Evolutionary conservation across 2,329 filamentous ascomycete genomes (phyloP), one percentile per base, ranked within the genome.

Genomic region (Aspergillus sp.): DNA sequence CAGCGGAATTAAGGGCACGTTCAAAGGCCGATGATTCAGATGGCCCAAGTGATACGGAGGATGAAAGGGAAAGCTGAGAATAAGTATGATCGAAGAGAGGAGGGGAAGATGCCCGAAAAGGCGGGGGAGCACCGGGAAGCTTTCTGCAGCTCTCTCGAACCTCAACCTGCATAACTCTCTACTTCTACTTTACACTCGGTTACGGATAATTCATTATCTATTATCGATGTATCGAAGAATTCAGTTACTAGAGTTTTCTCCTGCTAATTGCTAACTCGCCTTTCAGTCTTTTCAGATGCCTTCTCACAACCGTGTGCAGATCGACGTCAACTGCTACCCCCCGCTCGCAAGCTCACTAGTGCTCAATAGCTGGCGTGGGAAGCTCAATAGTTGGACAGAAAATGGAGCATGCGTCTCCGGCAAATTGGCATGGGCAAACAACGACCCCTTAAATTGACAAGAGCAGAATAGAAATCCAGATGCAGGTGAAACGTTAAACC

Each of bases 351-450:
- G 51, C 34, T 47, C 55, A 60, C 59, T 60, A 60, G 44, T 53
- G 20, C 48, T 63, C 64, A 62, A 63, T 64, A 63, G 64, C 61
- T 60, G 34, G 34, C 32, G 18, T n/a, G 34, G n/a, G 32, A 51
- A 18, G 48, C 5, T 42, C 51, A 41, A 48, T 53, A 41, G 42
- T 39, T 39, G 43, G 26, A 24, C 22, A 53, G 18, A 24, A 30
- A 17, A 38, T 45, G 24, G 20, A 44, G 20, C 34, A 36, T 36
- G 20, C 34, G 7, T 15, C 34, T 13, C 34, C 13, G 13, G 13
- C 34, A 36, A 36, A 36, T 36, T 36, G 15, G 12, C 26, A 41
- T 36, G n/a, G 20, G 34, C 12, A 34, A 24, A 51, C 45, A 20
- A 41, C 41, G 9, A 41, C 17, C n/a, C 48, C 48, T 36, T 50